phyloP scores from a whole-genome alignment of 345 rosid genomes.

The Linum tenue region DNA sequence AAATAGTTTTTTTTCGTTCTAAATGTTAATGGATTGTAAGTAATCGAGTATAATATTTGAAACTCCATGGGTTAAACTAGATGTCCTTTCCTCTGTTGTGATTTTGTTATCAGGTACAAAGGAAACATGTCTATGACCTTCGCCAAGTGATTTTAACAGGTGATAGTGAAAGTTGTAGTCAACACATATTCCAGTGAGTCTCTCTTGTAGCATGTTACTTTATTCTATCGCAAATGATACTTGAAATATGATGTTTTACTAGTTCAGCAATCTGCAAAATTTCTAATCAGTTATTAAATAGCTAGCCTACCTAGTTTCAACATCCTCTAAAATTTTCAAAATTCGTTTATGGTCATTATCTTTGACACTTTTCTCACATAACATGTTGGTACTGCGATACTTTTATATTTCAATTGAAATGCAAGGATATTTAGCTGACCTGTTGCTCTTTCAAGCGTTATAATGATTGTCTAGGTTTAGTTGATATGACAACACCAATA shows the following conservation, averaged over 20 bases:
- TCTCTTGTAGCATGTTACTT: background rate
- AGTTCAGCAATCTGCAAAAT: background rate
- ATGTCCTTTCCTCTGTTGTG: background rate
- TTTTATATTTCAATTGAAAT: too few relatives aligned
- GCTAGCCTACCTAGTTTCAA: background rate
- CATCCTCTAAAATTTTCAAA: too few relatives aligned
- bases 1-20: too few relatives aligned
- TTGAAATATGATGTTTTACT: background rate
- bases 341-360: too few relatives aligned
- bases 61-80: background rate
- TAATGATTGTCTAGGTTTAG: too few relatives aligned
- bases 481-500: too few relatives aligned
- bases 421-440: too few relatives aligned
- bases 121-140: conserved; percentile 87
- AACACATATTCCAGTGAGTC: conserved; percentile 72
- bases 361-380: too few relatives aligned
- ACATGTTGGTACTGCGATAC: too few relatives aligned
- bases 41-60: too few relatives aligned
- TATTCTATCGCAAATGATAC: background rate
- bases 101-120: conserved; percentile 54
- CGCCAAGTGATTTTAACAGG: conserved; percentile 80
- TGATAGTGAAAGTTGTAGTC: conserved; percentile 76
- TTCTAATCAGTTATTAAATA: background rate
- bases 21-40: too few relatives aligned
- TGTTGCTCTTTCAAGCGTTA: too few relatives aligned